These are phyloP conservation scores for Medicago arabica DNA, from an alignment of 306 rosid genomes.

Conservation along the genomic window DNA sequence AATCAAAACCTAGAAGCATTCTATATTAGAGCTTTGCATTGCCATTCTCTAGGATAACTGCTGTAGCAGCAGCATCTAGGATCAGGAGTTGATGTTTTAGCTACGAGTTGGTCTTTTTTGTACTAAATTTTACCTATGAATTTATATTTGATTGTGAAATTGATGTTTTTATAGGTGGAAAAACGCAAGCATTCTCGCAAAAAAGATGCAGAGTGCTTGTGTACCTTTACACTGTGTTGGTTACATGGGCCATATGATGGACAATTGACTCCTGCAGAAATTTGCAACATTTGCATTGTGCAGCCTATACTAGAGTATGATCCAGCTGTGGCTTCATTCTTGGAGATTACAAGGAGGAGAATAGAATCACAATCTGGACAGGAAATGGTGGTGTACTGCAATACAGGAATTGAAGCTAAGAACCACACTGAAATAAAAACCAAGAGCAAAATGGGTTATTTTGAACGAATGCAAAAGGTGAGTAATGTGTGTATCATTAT, in stretches of 20 bases:
- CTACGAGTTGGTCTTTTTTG: neutral
- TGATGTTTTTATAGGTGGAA: conserved; percentile 59
- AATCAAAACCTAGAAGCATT: neutral
- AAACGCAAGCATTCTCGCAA: conserved; percentile 47
- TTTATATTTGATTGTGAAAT: neutral
- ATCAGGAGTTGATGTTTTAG: neutral
- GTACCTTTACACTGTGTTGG: conserved; percentile 63
- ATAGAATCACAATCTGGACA: conserved; percentile 1
- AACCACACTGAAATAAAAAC: conserved; percentile 16
- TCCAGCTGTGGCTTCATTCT: conserved; percentile 59
- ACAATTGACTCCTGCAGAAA: conserved; percentile 25
- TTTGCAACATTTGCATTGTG: conserved; percentile 60
- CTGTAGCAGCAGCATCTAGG: neutral
- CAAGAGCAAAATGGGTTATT: conserved; percentile 24
- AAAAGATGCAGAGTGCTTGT: conserved; percentile 61
- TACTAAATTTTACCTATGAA: neutral
- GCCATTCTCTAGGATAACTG: neutral
- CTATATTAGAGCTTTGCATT: neutral
- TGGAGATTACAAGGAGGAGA: conserved; percentile 47
- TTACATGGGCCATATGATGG: conserved; percentile 67
- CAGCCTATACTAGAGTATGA: conserved; percentile 45
- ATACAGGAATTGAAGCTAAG: conserved; percentile 14
- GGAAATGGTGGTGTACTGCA: neutral
- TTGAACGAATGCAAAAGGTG: conserved; percentile 49
- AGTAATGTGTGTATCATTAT: conserved; percentile 37